Evolutionary conservation across 2,329 filamentous ascomycete species (phyloP).

Genomic region (Cladosporium cucumerinum): DNA sequence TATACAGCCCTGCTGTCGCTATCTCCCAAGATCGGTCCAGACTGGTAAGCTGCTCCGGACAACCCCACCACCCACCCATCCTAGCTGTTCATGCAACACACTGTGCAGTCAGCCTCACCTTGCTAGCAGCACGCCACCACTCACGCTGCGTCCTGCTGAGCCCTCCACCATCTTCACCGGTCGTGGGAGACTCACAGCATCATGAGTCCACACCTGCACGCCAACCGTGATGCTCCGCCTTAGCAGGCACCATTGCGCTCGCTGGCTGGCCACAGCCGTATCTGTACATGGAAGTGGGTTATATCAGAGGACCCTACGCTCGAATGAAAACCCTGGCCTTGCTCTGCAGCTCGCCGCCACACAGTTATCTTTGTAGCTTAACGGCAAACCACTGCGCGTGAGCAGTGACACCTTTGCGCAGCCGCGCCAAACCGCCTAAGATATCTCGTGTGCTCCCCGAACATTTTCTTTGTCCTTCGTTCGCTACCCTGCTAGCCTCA

Average conservation of each 20-base stretch:
- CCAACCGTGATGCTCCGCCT: neutral
- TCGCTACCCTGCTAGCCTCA: neutral
- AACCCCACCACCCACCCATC: slow-evolving; percentile 1
- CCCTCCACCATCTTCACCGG: slow-evolving; percentile 8
- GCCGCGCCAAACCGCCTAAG: slow-evolving; percentile 4
- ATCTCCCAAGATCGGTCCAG: neutral
- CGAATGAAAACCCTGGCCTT: neutral
- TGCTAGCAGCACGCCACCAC: slow-evolving; percentile 12
- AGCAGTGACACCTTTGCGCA: slow-evolving; percentile 4
- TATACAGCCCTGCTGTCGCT: neutral
- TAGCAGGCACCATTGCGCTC: neutral
- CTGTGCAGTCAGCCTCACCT: slow-evolving; percentile 11
- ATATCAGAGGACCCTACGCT: neutral
- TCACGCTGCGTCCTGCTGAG: neutral
- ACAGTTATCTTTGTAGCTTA: neutral
- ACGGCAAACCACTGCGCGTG: neutral
- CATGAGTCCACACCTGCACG: neutral
- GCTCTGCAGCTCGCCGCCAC: slow-evolving; percentile 7
- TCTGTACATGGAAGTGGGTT: neutral
- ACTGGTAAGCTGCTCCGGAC: neutral
- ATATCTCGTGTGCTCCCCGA: neutral
- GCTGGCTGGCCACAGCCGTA: neutral
- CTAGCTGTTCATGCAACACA: slow-evolving; percentile 5
- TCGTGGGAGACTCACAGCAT: neutral
- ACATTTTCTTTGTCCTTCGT: neutral